Evolutionary conservation across 2,329 filamentous ascomycete genomes (phyloP).

Genomic region (Metarhizium anisopliae): DNA sequence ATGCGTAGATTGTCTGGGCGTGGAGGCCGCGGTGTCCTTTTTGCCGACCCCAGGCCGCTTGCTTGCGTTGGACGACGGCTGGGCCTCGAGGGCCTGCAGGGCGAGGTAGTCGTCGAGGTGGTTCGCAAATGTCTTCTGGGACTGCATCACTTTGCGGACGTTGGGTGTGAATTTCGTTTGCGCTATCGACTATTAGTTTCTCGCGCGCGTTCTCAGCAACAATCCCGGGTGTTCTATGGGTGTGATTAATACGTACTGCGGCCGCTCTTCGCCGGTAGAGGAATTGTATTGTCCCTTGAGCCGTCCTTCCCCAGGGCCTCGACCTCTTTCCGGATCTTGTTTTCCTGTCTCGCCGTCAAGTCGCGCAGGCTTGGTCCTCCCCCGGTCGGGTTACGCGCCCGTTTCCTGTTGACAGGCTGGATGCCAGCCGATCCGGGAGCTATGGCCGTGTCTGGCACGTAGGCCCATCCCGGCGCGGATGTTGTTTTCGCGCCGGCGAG

Average conservation of each 20-base stretch:
- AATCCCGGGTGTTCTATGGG: too few relatives aligned
- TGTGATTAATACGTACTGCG: constrained; percentile 22
- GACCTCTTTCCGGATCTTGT: constrained; percentile 72
- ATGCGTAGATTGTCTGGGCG: constrained; percentile 9
- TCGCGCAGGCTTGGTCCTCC: constrained; percentile 47
- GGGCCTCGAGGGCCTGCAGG: constrained; percentile 37
- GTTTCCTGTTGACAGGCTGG: constrained; percentile 56
- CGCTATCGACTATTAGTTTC: constrained; percentile 16
- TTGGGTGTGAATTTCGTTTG: constrained; percentile 55
- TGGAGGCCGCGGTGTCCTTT: constrained; percentile 14
- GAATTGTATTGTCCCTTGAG: constrained; percentile 61
- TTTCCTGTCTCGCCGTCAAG: constrained; percentile 71
- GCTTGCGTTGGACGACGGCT: constrained; percentile 15
- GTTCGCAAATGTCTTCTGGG: constrained; percentile 76
- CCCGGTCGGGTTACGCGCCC: constrained; percentile 50
- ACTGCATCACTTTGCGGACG: constrained; percentile 68
- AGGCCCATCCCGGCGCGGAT: constrained; percentile 80
- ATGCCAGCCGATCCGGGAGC: constrained; percentile 43
- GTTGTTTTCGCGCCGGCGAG: constrained; percentile 62
- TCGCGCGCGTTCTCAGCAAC: background rate
- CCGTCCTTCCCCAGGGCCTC: constrained; percentile 77
- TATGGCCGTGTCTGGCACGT: constrained; percentile 67
- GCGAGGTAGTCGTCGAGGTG: constrained; percentile 74
- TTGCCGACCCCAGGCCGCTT: constrained; percentile 19
- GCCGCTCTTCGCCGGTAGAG: constrained; percentile 49